Conservation (phyloP, 2,329 filamentous ascomycete species). For the Diaporthe citriasiana region DNA sequence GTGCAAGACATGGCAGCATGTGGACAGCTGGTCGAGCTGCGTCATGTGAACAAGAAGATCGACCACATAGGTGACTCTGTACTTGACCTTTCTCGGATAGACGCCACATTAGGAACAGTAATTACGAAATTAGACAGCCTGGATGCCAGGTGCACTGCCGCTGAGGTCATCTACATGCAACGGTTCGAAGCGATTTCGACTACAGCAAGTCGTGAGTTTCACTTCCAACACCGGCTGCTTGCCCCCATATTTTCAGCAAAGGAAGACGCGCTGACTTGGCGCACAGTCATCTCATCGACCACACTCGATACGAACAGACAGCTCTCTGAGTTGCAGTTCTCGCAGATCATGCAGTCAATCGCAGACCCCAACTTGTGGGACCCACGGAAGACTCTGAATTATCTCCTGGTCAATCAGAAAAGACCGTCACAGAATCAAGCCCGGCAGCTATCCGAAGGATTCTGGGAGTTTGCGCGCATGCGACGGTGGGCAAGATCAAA, state of each 20-base stretch:
- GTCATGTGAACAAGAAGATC: background rate
- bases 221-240: background rate
- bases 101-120: background rate
- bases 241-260: background rate
- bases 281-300: background rate
- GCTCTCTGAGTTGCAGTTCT: background rate
- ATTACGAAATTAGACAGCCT: background rate
- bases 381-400: background rate
- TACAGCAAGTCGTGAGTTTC: background rate
- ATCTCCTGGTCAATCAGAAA: background rate
- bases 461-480: background rate
- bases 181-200: background rate
- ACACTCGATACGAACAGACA: constrained; percentile 8
- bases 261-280: background rate
- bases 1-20: background rate
- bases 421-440: background rate
- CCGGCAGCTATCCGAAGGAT: background rate
- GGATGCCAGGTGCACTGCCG: background rate
- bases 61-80: background rate
- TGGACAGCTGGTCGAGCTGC: background rate
- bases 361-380: background rate
- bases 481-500: background rate
- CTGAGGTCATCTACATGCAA: background rate
- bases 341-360: constrained; percentile 3
- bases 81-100: background rate